phyloP scores from a whole-genome alignment of 805 yeast species.

The Candida alai region DNA sequence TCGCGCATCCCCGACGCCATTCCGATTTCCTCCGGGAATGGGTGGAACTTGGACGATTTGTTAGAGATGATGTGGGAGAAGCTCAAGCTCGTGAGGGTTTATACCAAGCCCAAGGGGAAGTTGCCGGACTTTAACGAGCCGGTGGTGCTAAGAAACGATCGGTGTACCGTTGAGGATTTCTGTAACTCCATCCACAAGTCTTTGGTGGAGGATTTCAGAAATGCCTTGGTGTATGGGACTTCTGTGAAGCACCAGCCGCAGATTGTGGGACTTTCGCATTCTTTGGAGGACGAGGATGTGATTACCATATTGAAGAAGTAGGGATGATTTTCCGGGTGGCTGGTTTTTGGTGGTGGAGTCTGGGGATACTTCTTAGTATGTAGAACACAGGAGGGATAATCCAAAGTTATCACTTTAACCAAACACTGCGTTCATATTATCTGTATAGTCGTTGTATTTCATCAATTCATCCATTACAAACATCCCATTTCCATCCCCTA shows the following conservation, averaged over 20 bases:
- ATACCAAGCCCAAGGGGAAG: constrained; percentile 94
- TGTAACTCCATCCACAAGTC: constrained; percentile 96
- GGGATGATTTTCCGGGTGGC: too few species aligned
- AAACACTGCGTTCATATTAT: too few species aligned
- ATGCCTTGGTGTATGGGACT: constrained; percentile 88
- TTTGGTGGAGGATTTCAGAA: constrained; percentile 87
- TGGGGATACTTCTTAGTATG: too few species aligned
- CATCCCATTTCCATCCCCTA: too few species aligned
- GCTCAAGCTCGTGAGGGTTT: constrained; percentile 86
- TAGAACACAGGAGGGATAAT: too few species aligned
- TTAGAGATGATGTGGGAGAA: constrained; percentile 94
- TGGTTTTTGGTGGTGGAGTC: too few species aligned
- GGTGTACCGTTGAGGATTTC: constrained; percentile 88
- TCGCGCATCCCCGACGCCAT: constrained; percentile 95
- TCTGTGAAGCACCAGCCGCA: constrained; percentile 98
- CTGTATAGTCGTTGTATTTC: too few species aligned
- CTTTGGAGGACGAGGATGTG: constrained; percentile 91
- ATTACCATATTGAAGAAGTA: constrained; percentile 85
- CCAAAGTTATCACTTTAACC: too few species aligned
- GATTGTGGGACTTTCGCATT: constrained; percentile 83
- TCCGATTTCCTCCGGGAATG: constrained; percentile 92
- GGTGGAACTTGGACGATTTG: constrained; percentile 96
- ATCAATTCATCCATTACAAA: too few species aligned
- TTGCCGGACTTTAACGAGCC: constrained; percentile 95
- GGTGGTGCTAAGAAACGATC: constrained; percentile 79